Percentiles rank a stretch among this genome's conserved stretches.
These are phyloP conservation scores for Fusarium xyrophilum DNA, from an alignment of 2,329 filamentous ascomycete genomes.

Conservation along the genomic window DNA sequence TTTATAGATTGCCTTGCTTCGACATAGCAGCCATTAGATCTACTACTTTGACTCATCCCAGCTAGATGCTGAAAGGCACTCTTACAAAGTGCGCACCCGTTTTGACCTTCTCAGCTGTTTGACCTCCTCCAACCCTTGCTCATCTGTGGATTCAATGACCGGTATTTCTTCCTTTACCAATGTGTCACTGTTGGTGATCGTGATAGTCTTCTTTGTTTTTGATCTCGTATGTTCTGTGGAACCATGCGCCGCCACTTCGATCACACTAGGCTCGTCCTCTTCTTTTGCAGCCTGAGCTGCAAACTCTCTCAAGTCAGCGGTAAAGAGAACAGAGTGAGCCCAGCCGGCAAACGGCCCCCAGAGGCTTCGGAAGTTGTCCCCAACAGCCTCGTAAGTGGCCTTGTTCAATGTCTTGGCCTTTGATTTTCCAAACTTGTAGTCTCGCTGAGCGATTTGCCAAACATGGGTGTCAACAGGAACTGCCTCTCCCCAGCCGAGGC, in stretches of 20 bases:
- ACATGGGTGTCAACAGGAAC: conserved; percentile 98
- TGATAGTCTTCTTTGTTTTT: conserved; percentile 37
- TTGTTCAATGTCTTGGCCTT: conserved; percentile 88
- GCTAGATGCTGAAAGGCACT: not conserved
- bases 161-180: conserved; percentile 29
- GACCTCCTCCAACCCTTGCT: conserved; percentile 10
- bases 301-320: conserved; percentile 87
- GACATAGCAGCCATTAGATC: not conserved
- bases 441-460: conserved; percentile 96
- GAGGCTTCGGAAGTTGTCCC: conserved; percentile 83
- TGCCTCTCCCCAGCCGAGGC: conserved; percentile 91
- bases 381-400: conserved; percentile 86
- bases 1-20: not conserved
- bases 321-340: conserved; percentile 97
- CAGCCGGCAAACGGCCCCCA: conserved; percentile 96
- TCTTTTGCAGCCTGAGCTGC: conserved; percentile 62
- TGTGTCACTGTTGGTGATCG: conserved; percentile 22
- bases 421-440: conserved; percentile 90
- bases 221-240: conserved; percentile 27
- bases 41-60: not conserved
- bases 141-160: conserved; percentile 20
- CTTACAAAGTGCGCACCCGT: conserved; percentile 38
- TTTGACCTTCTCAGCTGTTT: conserved; percentile 38
- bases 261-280: conserved; percentile 17
- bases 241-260: conserved; percentile 24